Evolutionary conservation across 2,329 filamentous ascomycete genomes (phyloP).

Genomic region (Sporothrix schenckii): DNA sequence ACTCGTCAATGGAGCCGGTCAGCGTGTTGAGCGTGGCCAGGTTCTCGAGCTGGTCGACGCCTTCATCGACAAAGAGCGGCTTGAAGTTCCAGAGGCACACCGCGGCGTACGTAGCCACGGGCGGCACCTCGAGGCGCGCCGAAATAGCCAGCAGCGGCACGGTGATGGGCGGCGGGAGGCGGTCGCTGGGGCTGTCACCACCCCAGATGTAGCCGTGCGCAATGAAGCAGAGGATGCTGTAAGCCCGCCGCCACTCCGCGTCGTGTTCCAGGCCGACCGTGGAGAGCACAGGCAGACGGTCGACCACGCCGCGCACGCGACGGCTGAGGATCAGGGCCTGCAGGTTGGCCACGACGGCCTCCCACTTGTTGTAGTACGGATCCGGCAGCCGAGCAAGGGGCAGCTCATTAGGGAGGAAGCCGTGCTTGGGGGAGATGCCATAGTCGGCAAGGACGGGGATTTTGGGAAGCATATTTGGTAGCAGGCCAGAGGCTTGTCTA

Average conservation of each 20-base stretch:
- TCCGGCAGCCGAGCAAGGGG: constrained; percentile 82
- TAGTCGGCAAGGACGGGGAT: constrained; percentile 72
- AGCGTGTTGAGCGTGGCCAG: constrained; percentile 86
- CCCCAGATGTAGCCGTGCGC: constrained; percentile 97
- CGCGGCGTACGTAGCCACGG: constrained; percentile 91
- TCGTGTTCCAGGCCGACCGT: constrained; percentile 80
- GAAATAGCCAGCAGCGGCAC: constrained; percentile 80
- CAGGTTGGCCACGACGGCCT: constrained; percentile 80
- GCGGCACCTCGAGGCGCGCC: constrained; percentile 77
- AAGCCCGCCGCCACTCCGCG: constrained; percentile 91
- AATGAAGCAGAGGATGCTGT: constrained; percentile 87
- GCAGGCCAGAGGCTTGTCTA: neutral
- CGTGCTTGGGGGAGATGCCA: constrained; percentile 74
- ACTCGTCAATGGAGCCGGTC: constrained; percentile 92
- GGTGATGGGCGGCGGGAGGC: constrained; percentile 78
- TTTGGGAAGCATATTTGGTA: constrained; percentile 57
- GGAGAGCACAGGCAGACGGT: constrained; percentile 79
- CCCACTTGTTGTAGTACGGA: constrained; percentile 94
- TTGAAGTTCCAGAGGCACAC: constrained; percentile 97
- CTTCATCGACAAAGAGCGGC: constrained; percentile 81
- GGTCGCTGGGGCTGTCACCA: constrained; percentile 75
- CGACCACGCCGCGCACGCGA: constrained; percentile 76
- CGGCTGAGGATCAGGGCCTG: constrained; percentile 85
- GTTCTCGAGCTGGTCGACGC: constrained; percentile 82
- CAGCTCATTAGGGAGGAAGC: constrained; percentile 82